Conservation (phyloP, 495 filamentous ascomycete species). For the Podospora appendiculata region DNA sequence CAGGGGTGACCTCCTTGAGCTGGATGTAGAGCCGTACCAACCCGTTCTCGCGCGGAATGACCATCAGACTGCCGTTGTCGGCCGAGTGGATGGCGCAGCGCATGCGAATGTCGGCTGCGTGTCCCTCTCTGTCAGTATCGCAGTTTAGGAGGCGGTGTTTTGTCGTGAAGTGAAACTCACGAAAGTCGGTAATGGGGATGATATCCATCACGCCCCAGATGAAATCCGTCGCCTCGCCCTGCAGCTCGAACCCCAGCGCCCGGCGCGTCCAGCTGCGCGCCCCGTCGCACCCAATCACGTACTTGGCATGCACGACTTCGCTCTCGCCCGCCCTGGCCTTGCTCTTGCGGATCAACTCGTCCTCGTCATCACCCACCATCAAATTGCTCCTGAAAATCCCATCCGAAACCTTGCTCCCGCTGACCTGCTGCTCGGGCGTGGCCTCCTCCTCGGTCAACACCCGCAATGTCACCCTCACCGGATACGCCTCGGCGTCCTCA, state of each 20-base stretch:
- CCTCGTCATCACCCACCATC: constrained; percentile 45
- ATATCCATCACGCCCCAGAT: constrained; percentile 63
- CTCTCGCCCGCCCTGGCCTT: constrained; percentile 28
- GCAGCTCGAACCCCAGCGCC: constrained; percentile 44
- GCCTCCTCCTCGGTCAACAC: constrained; percentile 39
- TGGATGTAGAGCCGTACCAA: constrained; percentile 64
- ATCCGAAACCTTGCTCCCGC: constrained; percentile 27
- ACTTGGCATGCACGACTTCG: constrained; percentile 48
- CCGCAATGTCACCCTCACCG: constrained; percentile 41
- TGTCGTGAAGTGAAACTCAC: background rate
- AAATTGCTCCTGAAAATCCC: constrained; percentile 45
- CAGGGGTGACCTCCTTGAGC: constrained; percentile 44
- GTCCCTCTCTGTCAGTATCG: no score
- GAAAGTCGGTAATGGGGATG: constrained; percentile 61
- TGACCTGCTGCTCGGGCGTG: constrained; percentile 30
- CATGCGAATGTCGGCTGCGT: constrained; percentile 59
- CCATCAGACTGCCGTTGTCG: constrained; percentile 56
- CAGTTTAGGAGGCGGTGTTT: no score
- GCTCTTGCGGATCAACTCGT: constrained; percentile 32
- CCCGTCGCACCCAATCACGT: constrained; percentile 63
- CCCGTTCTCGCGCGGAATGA: constrained; percentile 63
- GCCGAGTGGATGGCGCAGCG: constrained; percentile 63
- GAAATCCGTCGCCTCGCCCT: constrained; percentile 57
- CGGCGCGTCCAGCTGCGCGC: constrained; percentile 55
- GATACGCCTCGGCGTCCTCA: constrained; percentile 44